A percentile compares a stretch with the other conserved stretches of the same genome.
Evolutionary conservation across 805 yeast species (phyloP).

Genomic region (Tetrapisispora fleetii): DNA sequence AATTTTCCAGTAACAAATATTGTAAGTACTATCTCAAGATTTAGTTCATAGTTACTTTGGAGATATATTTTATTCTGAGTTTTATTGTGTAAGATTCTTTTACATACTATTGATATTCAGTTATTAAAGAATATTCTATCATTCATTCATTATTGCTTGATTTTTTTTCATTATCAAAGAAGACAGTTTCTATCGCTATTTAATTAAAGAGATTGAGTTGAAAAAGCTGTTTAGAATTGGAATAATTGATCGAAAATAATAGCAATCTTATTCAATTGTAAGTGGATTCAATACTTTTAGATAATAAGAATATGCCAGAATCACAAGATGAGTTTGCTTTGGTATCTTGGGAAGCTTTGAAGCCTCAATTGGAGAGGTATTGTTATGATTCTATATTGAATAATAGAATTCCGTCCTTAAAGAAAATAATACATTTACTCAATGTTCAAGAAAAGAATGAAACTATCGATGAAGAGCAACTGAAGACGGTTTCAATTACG

Average conservation of each 20-base stretch:
- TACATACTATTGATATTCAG: no score
- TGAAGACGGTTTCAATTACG: conserved; percentile 25
- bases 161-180: no score
- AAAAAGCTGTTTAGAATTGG: background rate
- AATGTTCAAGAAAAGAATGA: conserved; percentile 4
- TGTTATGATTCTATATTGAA: conserved; percentile 19
- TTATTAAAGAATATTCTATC: no score
- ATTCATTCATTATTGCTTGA: no score
- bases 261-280: background rate
- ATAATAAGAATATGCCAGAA: background rate
- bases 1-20: no score
- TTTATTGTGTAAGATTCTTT: no score
- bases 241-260: background rate
- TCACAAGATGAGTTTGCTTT: background rate
- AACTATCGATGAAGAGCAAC: conserved; percentile 13
- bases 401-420: conserved; percentile 22
- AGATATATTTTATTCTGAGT: no score
- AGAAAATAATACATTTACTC: conserved; percentile 15
- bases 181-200: background rate
- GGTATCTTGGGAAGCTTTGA: conserved; percentile 18
- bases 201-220: background rate
- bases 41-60: no score
- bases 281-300: background rate
- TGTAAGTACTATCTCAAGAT: no score
- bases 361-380: conserved; percentile 11